Evolutionary conservation across 495 filamentous ascomycete genomes (phyloP).

Genomic region (Aspergillus cavernicola): DNA sequence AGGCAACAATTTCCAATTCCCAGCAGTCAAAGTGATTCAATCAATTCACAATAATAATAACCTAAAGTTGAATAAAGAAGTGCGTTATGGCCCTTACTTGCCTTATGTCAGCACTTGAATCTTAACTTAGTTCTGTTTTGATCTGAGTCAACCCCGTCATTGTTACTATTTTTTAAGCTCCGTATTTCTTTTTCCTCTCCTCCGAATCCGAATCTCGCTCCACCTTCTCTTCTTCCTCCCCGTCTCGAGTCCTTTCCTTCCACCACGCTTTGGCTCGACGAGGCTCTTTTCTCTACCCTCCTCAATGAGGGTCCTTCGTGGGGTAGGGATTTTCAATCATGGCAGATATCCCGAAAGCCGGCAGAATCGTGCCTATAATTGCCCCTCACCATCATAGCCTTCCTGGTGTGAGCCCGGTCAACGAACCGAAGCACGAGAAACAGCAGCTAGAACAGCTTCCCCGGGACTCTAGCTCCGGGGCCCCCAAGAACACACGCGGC

Average conservation of each 20-base stretch:
- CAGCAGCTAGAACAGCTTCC: constrained; percentile 4
- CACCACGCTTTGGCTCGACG: constrained; percentile 18
- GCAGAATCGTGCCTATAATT: constrained; percentile 50
- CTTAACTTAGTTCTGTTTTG: too few relatives aligned
- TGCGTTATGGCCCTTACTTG: neutral
- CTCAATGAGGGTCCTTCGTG: constrained; percentile 40
- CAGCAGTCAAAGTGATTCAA: neutral
- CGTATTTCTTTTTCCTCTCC: constrained; percentile 10
- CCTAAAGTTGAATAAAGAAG: neutral
- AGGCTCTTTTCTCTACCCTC: constrained; percentile 15
- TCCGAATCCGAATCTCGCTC: constrained; percentile 3
- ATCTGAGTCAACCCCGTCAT: neutral
- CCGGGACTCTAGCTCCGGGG: constrained; percentile 8
- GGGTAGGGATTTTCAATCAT: constrained; percentile 37
- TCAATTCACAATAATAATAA: neutral
- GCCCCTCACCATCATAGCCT: constrained; percentile 23
- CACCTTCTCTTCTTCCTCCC: neutral
- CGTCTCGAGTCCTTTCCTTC: neutral
- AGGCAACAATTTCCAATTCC: neutral
- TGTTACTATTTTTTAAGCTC: constrained; percentile 12
- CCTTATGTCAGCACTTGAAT: neutral
- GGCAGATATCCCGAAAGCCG: constrained; percentile 40
- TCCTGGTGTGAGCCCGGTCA: constrained; percentile 14
- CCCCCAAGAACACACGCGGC: constrained; percentile 14
- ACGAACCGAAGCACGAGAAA: constrained; percentile 10